phyloP scores from a whole-genome alignment of 139 green algal genomes.

The Chara braunii region DNA sequence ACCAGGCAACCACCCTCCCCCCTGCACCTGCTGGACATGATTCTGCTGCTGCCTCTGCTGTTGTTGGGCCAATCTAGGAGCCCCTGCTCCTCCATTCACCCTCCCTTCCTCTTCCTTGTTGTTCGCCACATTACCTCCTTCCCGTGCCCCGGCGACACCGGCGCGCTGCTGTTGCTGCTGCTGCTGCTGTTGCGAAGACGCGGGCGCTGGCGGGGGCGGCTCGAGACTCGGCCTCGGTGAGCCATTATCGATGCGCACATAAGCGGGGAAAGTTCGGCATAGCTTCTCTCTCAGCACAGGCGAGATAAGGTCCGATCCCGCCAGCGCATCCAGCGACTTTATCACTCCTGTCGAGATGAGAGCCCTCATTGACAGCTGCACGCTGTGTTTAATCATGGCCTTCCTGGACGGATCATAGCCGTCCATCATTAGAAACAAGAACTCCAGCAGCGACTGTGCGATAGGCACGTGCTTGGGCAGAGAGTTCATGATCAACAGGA shows the following conservation, averaged over 20 bases:
- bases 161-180: neutral
- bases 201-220: neutral
- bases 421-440: slow-evolving; percentile 35
- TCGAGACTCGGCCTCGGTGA: neutral
- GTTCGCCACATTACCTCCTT: neutral
- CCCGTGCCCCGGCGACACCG: neutral
- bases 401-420: slow-evolving; percentile 17
- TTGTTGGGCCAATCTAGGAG: neutral
- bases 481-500: slow-evolving; percentile 44
- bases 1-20: too few relatives aligned
- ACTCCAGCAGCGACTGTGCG: slow-evolving; percentile 32
- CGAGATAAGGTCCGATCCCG: neutral
- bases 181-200: neutral
- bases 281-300: slow-evolving; percentile 21
- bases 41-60: neutral
- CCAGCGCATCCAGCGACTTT: slow-evolving; percentile 24
- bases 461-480: slow-evolving; percentile 41
- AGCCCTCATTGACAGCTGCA: slow-evolving; percentile 13
- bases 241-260: neutral
- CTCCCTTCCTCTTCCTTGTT: neutral
- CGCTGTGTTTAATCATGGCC: slow-evolving; percentile 15
- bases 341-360: slow-evolving; percentile 30
- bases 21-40: too few relatives aligned
- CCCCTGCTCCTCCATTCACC: neutral
- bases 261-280: neutral